phyloP scores from a whole-genome alignment of 768 basidiomycete species.

The Pisolithus albus region DNA sequence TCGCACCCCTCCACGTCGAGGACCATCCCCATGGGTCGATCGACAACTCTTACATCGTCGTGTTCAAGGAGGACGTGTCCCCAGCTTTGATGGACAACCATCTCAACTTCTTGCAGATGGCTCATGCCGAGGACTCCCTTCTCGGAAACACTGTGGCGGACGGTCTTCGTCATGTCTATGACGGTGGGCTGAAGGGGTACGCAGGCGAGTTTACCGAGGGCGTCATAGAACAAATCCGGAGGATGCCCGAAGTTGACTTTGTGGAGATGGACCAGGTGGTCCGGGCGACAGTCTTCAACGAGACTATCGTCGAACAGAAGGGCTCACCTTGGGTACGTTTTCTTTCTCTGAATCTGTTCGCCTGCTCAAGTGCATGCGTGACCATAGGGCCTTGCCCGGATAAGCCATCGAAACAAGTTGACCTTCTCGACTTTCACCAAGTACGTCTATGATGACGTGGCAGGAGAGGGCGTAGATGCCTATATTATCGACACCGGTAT shows the following conservation, averaged over 20 bases:
- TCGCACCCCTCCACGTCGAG: constrained; percentile 55
- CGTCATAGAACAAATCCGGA: constrained; percentile 70
- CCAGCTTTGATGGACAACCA: constrained; percentile 61
- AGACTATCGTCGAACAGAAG: constrained; percentile 38
- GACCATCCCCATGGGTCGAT: constrained; percentile 65
- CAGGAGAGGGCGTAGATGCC: constrained; percentile 93
- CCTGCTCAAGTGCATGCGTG: constrained; percentile 8
- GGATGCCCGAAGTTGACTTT: constrained; percentile 84
- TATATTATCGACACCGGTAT: constrained; percentile 88
- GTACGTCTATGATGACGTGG: constrained; percentile 64
- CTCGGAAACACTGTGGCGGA: constrained; percentile 38
- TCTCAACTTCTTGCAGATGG: constrained; percentile 65
- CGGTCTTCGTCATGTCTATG: constrained; percentile 72
- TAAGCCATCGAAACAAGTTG: constrained; percentile 79
- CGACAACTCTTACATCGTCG: constrained; percentile 92
- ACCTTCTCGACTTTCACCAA: constrained; percentile 75
- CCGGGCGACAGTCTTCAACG: constrained; percentile 39
- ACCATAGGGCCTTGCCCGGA: constrained; percentile 83
- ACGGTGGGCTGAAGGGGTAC: constrained; percentile 69
- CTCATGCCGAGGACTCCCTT: constrained; percentile 49
- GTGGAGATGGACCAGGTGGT: constrained; percentile 94
- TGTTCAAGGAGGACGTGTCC: constrained; percentile 69
- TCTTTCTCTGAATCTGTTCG: background rate
- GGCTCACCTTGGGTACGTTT: constrained; percentile 79
- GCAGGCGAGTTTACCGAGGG: constrained; percentile 67